Evolutionary conservation across 2,329 filamentous ascomycete species (phyloP).

Genomic region (Calonectria pteridis): DNA sequence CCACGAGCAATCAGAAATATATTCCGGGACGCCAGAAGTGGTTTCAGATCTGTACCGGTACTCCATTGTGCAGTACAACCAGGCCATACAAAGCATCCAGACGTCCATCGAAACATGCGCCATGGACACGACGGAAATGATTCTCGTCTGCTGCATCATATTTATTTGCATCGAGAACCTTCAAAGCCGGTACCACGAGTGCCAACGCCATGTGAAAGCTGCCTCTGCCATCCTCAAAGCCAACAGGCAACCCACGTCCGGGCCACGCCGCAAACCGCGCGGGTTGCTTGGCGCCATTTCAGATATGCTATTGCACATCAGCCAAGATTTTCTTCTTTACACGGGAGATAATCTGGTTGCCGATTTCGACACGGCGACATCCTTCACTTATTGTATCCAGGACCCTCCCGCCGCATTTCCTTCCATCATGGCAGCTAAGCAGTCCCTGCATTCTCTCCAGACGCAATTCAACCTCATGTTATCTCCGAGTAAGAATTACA

Average conservation of each 20-base stretch:
- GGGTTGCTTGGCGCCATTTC: neutral
- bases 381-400: neutral
- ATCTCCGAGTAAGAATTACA: neutral
- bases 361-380: neutral
- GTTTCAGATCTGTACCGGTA: neutral
- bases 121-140: neutral
- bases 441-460: neutral
- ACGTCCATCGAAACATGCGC: neutral
- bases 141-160: neutral
- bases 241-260: neutral
- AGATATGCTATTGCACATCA: neutral
- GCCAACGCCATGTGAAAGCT: neutral
- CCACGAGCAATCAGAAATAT: neutral
- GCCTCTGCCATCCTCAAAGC: neutral
- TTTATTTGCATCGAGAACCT: neutral
- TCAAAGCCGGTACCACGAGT: neutral
- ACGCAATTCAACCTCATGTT: neutral
- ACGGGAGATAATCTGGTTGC: neutral
- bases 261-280: neutral
- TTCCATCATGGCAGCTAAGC: neutral
- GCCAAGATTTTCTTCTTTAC: neutral
- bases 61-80: neutral
- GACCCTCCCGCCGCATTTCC: neutral
- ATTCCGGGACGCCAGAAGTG: neutral
- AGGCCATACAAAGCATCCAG: neutral